phyloP scores from a whole-genome alignment of 306 rosid species.

The Ceratonia siliqua region DNA sequence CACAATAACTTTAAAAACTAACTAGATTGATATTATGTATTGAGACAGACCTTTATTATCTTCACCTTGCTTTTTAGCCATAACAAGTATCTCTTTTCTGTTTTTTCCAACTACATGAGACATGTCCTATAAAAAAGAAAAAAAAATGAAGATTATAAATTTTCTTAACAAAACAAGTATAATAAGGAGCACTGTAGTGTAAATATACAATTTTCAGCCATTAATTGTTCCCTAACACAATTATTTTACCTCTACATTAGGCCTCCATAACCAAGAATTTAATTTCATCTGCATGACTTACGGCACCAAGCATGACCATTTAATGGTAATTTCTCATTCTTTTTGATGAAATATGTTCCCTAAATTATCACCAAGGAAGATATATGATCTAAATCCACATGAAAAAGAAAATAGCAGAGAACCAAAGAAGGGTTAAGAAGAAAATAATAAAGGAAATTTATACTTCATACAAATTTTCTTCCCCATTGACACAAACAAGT shows the following conservation, averaged over 20 bases:
- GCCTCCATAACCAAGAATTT: neutral
- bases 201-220: constrained; percentile 21
- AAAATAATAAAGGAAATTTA: neutral
- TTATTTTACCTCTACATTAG: constrained; percentile 3
- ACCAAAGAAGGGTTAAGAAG: neutral
- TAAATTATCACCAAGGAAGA: neutral
- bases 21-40: no score
- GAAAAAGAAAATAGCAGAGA: constrained; percentile 11
- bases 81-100: no score
- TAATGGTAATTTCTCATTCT: constrained; percentile 14
- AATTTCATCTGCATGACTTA: neutral
- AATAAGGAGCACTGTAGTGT: no score
- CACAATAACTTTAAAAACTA: no score
- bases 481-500: constrained; percentile 84
- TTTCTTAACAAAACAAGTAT: no score
- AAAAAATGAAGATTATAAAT: no score
- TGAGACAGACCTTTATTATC: no score
- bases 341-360: neutral
- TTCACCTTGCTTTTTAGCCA: no score
- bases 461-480: constrained; percentile 54
- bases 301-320: neutral
- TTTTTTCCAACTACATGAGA: no score
- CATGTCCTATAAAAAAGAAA: no score
- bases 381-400: neutral
- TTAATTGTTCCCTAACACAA: neutral